Evolutionary conservation across 306 rosid species (phyloP).

Genomic region (Citrullus amarus): DNA sequence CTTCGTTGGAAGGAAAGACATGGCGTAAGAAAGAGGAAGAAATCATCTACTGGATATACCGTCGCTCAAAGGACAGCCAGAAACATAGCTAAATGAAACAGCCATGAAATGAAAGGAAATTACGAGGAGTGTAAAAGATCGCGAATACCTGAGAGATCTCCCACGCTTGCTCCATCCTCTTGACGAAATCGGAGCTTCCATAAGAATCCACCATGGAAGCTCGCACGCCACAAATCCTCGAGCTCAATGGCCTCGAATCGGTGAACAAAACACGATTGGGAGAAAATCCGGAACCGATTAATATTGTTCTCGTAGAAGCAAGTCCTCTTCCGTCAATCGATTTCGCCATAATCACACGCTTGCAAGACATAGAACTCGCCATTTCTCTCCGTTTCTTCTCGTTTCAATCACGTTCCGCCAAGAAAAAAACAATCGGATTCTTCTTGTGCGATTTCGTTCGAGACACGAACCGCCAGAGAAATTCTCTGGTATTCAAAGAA

Average conservation of each 20-base stretch:
- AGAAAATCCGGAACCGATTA: not conserved
- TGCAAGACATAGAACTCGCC: conserved; percentile 25
- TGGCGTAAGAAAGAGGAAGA: not conserved
- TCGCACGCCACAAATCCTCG: conserved; percentile 30
- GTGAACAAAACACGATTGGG: conserved; percentile 9
- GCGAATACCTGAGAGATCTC: conserved; percentile 65
- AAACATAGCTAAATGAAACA: not conserved
- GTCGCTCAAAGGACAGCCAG: not conserved
- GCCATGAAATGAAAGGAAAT: not conserved
- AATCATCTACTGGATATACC: not conserved
- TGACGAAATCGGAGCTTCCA: conserved; percentile 53
- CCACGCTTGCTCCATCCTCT: conserved; percentile 82
- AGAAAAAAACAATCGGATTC: not conserved
- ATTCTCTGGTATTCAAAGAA: not conserved
- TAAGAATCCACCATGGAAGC: conserved; percentile 67
- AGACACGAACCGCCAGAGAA: not conserved
- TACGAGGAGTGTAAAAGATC: not conserved
- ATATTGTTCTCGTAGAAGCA: conserved; percentile 2
- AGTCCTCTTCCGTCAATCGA: conserved; percentile 15
- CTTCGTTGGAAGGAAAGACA: not conserved
- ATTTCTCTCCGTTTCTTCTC: conserved; percentile 10
- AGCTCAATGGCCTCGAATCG: conserved; percentile 10
- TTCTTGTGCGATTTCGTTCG: not conserved
- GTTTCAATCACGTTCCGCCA: not conserved
- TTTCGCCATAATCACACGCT: conserved; percentile 16